A percentile compares a stretch with the other conserved stretches of the same genome.
Evolutionary conservation across 2,329 filamentous ascomycete genomes (phyloP).

Genomic region (Hyphodiscus sp.): DNA sequence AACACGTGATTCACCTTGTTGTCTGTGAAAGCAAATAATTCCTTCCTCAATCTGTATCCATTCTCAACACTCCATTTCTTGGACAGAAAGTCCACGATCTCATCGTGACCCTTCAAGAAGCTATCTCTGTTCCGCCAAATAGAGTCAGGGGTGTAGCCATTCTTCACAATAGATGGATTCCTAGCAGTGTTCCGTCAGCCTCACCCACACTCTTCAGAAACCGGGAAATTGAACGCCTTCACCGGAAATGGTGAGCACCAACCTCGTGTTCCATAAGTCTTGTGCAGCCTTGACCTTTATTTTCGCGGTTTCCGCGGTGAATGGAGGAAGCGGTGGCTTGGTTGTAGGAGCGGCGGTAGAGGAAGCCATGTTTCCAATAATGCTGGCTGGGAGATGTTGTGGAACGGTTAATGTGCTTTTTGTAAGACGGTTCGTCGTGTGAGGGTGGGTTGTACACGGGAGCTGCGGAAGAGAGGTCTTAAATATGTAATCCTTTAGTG

Average conservation of each 20-base stretch:
- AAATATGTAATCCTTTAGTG: not conserved
- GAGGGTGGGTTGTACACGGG: too few species aligned
- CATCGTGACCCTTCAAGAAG: conserved; percentile 63
- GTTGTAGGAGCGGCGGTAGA: not conserved
- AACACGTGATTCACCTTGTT: conserved; percentile 42
- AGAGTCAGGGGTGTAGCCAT: conserved; percentile 67
- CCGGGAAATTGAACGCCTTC: too few species aligned
- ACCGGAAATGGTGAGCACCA: conserved; percentile 18
- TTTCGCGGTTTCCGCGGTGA: conserved; percentile 64
- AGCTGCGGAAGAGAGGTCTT: too few species aligned
- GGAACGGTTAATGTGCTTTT: not conserved
- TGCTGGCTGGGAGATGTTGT: not conserved
- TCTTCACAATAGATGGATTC: conserved; percentile 57
- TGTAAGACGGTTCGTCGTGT: not conserved
- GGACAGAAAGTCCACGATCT: conserved; percentile 61
- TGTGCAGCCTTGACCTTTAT: conserved; percentile 81
- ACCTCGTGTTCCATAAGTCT: conserved; percentile 76
- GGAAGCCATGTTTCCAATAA: conserved; percentile 9
- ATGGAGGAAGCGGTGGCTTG: conserved; percentile 58
- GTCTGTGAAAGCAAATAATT: conserved; percentile 70
- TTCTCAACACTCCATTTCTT: conserved; percentile 70
- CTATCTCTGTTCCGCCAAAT: conserved; percentile 74
- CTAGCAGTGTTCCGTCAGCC: conserved; percentile 33
- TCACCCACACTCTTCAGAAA: too few species aligned
- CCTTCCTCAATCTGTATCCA: conserved; percentile 71